Evolutionary conservation across 352 stramenopile genomes (phyloP).

Genomic region (Phytopythium chamaehyphon): DNA sequence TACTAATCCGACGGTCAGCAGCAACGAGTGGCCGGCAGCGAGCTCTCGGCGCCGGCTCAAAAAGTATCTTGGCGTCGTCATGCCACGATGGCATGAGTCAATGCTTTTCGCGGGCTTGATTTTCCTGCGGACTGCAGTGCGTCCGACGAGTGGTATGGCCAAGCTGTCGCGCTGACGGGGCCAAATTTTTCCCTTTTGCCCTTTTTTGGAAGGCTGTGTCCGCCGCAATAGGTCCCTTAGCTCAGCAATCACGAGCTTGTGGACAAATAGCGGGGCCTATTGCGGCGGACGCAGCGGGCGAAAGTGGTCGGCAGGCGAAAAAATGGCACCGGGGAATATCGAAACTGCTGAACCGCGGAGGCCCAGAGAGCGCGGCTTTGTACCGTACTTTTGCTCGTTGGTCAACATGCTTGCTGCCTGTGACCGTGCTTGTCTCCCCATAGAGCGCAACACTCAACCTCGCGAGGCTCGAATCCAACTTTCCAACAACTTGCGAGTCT

Average conservation of each 20-base stretch:
- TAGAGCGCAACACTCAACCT: background rate
- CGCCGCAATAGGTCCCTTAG: no score
- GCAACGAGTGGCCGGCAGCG: slow-evolving; percentile 3
- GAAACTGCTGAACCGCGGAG: slow-evolving; percentile 7
- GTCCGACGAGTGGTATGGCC: no score
- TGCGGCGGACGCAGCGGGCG: background rate
- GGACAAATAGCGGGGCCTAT: background rate
- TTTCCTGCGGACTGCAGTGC: background rate
- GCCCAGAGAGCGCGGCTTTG: background rate
- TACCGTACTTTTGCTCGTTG: background rate
- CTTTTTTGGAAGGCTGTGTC: no score
- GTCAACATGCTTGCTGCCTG: slow-evolving; percentile 1
- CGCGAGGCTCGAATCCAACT: no score
- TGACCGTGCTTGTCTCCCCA: no score
- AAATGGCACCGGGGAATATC: slow-evolving; percentile 4
- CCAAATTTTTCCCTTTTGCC: no score
- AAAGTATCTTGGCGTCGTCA: background rate
- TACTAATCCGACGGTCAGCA: background rate
- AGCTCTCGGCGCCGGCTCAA: background rate
- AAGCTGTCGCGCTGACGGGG: no score
- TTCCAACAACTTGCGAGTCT: no score
- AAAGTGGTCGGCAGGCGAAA: background rate
- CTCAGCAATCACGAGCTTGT: no score
- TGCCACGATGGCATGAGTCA: background rate
- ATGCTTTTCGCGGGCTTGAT: slow-evolving; percentile 2